Evolutionary conservation across 2,329 filamentous ascomycete species (phyloP).

Genomic region (Metarhizium guizhouense): DNA sequence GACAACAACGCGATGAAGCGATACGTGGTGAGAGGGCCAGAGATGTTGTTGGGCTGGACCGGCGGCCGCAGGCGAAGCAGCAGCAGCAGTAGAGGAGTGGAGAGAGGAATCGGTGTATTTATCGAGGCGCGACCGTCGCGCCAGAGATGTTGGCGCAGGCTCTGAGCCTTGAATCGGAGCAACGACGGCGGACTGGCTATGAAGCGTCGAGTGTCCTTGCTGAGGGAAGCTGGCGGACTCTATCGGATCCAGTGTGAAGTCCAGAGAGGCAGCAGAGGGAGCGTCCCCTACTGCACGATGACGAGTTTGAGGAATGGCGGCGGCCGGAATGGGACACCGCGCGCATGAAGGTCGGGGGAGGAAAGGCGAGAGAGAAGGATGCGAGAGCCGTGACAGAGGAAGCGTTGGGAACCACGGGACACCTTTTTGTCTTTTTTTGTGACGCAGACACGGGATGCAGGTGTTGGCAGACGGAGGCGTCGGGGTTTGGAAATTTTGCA

Average conservation of each 20-base stretch:
- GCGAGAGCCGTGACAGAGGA: conserved; percentile 10
- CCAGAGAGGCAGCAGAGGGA: conserved; percentile 43
- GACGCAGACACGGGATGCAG: not conserved
- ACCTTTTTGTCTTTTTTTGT: not conserved
- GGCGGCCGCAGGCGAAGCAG: not conserved
- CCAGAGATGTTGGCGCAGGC: conserved; percentile 5
- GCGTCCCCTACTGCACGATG: conserved; percentile 45
- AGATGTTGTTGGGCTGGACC: conserved; percentile 10
- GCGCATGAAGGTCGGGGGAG: conserved; percentile 6
- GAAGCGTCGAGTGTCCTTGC: conserved; percentile 5
- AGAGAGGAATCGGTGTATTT: conserved; percentile 33
- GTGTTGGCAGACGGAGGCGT: not conserved
- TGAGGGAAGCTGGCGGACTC: conserved; percentile 20
- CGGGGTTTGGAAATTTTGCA: conserved; percentile 2
- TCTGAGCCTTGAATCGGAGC: conserved; percentile 12
- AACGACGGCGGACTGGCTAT: conserved; percentile 14
- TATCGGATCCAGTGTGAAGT: conserved; percentile 48
- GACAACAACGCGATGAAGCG: conserved; percentile 40
- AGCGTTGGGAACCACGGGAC: not conserved
- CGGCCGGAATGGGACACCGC: conserved; percentile 3
- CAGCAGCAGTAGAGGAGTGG: not conserved
- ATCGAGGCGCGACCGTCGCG: conserved; percentile 39
- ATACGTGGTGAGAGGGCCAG: conserved; percentile 39
- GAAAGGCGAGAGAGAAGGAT: conserved; percentile 1
- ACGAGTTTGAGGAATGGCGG: not conserved